Evolutionary conservation across 768 basidiomycete genomes (phyloP).

Genomic region (Podaxis sp.): DNA sequence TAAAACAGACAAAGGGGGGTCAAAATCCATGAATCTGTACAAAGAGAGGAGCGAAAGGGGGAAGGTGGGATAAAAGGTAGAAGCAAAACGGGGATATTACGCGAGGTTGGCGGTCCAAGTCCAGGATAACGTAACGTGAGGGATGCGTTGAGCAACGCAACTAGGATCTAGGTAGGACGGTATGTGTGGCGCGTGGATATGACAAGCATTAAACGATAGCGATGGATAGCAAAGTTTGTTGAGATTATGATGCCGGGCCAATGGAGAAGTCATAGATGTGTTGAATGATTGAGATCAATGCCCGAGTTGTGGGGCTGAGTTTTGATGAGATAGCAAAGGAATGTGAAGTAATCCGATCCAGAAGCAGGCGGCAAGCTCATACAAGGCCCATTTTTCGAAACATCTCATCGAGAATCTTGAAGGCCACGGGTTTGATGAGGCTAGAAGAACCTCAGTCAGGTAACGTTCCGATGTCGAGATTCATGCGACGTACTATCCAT

Average conservation of each 20-base stretch:
- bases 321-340: background rate
- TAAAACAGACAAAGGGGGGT: background rate
- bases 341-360: background rate
- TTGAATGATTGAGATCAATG: background rate
- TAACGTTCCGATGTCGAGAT: background rate
- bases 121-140: background rate
- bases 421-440: conserved; percentile 93
- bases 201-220: background rate
- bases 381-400: conserved; percentile 67
- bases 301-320: background rate
- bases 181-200: background rate
- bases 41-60: background rate
- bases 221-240: conserved; percentile 10
- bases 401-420: conserved; percentile 85
- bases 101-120: background rate
- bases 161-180: background rate
- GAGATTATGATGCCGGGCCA: background rate
- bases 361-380: conserved; percentile 19
- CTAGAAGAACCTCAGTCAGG: conserved; percentile 35
- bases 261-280: background rate
- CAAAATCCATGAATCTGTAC: background rate
- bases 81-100: background rate
- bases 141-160: background rate
- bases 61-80: background rate
- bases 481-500: conserved; percentile 82